These are phyloP conservation scores for Leptographium procerum DNA, from an alignment of 2,329 filamentous ascomycete genomes.

Conservation along the genomic window DNA sequence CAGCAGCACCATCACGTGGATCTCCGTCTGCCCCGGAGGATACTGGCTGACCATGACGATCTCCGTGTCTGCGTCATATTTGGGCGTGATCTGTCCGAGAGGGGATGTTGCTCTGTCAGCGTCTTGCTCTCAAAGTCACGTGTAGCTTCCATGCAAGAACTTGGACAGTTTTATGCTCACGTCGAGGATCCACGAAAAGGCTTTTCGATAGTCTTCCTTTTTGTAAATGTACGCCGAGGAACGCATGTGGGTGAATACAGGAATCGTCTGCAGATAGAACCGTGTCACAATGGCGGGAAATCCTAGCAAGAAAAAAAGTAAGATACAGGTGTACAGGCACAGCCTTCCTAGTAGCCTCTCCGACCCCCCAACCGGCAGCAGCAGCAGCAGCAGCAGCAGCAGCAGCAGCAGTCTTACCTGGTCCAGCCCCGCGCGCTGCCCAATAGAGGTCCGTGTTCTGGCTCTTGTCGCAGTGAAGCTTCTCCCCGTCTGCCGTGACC, in stretches of 20 bases:
- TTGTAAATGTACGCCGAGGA: slow-evolving; percentile 30
- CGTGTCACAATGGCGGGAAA: slow-evolving; percentile 41
- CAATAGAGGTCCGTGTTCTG: slow-evolving; percentile 36
- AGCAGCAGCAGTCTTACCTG: slow-evolving; percentile 20
- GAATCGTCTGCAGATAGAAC: slow-evolving; percentile 33
- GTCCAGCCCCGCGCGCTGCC: slow-evolving; percentile 36
- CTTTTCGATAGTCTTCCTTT: slow-evolving; percentile 29
- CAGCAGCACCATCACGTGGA: slow-evolving; percentile 25
- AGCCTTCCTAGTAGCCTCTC: background rate
- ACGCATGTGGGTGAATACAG: slow-evolving; percentile 9
- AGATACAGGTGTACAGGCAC: background rate
- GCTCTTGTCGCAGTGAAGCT: slow-evolving; percentile 22
- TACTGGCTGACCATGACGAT: slow-evolving; percentile 25
- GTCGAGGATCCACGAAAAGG: slow-evolving; percentile 1
- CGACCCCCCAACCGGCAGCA: no score
- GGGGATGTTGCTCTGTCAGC: background rate
- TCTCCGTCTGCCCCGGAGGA: slow-evolving; percentile 19
- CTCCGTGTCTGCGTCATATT: slow-evolving; percentile 26
- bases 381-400: no score
- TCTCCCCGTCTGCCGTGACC: slow-evolving; percentile 31
- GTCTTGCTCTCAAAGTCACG: background rate
- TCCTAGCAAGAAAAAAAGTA: slow-evolving; percentile 15
- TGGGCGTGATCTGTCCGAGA: slow-evolving; percentile 16
- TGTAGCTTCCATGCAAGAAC: no score
- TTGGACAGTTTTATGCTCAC: no score